phyloP scores from a whole-genome alignment of 192 early-diverging fungal species.

The Entophlyctis luteolus region DNA sequence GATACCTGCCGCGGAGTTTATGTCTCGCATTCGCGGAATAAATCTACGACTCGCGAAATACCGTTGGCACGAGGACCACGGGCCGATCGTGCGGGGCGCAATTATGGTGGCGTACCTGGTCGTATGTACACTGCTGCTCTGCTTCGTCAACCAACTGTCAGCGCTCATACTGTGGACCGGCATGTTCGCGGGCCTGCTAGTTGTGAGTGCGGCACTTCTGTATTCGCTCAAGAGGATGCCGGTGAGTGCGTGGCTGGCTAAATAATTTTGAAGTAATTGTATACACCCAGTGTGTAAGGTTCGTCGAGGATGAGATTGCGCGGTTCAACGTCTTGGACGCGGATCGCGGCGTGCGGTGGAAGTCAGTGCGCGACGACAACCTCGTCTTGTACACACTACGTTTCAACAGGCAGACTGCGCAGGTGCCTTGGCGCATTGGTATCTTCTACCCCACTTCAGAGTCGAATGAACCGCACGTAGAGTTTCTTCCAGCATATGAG shows the following conservation, averaged over 20 bases:
- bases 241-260: not conserved
- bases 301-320: not conserved
- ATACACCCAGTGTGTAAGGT: not conserved
- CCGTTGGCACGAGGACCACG: not conserved
- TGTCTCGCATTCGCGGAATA: not conserved
- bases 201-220: not conserved
- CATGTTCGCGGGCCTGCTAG: not conserved
- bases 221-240: not conserved
- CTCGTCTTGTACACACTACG: not conserved
- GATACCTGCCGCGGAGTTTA: not conserved
- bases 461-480: not conserved
- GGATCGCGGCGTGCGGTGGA: not conserved
- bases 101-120: not conserved
- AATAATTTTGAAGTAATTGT: not conserved
- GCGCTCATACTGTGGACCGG: not conserved
- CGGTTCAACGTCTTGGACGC: not conserved
- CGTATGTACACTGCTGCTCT: not conserved
- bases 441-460: not conserved
- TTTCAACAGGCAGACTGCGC: not conserved
- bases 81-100: not conserved
- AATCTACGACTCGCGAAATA: not conserved
- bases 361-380: not conserved
- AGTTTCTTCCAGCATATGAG: not conserved
- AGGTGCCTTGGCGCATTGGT: conserved; percentile 8
- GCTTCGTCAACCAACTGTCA: not conserved